A percentile compares a stretch with the other conserved stretches of the same genome.
Evolutionary conservation across 257 asterid species (phyloP).

Genomic region (Solanum pinnatisectum): DNA sequence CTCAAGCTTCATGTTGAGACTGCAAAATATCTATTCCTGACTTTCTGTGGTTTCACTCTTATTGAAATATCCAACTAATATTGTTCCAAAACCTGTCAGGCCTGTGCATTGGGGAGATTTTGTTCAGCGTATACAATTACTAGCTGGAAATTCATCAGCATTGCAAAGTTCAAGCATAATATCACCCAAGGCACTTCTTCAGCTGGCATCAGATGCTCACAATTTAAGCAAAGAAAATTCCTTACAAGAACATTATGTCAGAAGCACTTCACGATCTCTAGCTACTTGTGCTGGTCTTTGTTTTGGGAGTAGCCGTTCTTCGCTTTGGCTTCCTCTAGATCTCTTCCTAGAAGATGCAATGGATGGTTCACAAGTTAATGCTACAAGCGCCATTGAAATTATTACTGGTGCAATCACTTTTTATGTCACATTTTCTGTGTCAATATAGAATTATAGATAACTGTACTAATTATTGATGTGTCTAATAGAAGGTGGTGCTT

Average conservation of each 20-base stretch:
- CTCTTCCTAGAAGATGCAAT: conserved; percentile 86
- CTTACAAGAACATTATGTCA: conserved; percentile 28
- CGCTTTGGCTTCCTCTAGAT: conserved; percentile 95
- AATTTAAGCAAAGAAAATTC: conserved; percentile 31
- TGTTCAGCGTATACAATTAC: conserved; percentile 51
- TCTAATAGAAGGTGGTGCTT: conserved; percentile 6
- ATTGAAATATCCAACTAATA: not conserved
- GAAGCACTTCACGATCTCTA: conserved; percentile 41
- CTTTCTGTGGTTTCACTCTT: not conserved
- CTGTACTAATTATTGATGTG: not conserved
- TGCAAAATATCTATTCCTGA: not conserved
- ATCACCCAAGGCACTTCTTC: conserved; percentile 36
- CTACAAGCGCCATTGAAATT: conserved; percentile 84
- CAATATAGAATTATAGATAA: not conserved
- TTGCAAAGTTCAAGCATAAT: conserved; percentile 39
- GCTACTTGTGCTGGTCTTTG: conserved; percentile 55
- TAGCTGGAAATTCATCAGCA: conserved; percentile 52
- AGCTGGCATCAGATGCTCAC: conserved; percentile 31
- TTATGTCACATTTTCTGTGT: not conserved
- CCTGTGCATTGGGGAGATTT: conserved; percentile 57
- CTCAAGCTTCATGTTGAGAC: not conserved
- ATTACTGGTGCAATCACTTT: conserved; percentile 52
- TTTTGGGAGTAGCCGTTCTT: conserved; percentile 59
- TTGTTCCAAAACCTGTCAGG: conserved; percentile 31
- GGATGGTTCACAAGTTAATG: conserved; percentile 85